Evolutionary conservation across 768 basidiomycete genomes (phyloP), one percentile per base, ranked within the genome.

Genomic region (Boletus pseudo-olivaceus): DNA sequence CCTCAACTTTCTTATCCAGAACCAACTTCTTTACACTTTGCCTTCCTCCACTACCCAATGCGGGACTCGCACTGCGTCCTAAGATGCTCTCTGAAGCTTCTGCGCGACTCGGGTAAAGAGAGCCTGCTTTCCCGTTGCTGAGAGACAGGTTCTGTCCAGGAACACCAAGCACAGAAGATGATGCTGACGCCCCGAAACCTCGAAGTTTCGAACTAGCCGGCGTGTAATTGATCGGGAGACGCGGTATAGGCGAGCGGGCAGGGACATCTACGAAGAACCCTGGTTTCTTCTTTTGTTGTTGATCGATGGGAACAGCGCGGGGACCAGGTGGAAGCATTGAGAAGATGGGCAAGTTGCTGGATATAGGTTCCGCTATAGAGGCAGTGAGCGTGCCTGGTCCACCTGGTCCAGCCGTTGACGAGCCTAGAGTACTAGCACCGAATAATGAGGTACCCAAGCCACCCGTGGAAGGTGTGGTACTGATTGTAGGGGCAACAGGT

Each of bases 11-110:
- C 72, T 90, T 93, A 65, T 93, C 89, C 57, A 97, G 68, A 35
- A 93, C 85, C 54, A 98, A 79, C 67, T 96, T 96, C 77, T 98
- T 98, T 54, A 96, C 91, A 66, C 92, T 96, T 54, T 87, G 83
- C 51, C 86, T 77, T 54, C 72, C 77, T 40, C 82, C 88, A 62
- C 81, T 87, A 7, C 89, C 88, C 46, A 90, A 69, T 5, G 83
- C 76, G 1, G 86, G 84, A 58, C 82, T 85, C 10, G 80, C 73
- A 51, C 81, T 82, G 9, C 71, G 67, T 41, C 76, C 79, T 53
- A 87, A 55, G 62, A 90, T 82, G 0, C 78, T 75, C 56, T 93
- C 90, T 5, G 88, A 78, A 42, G n/a, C 53, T 47, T 85, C 80
- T 23, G 74, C 68, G 56, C 75, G 76, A 60, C 74, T 82, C 34